phyloP scores from a whole-genome alignment of 225 moss, liverwort and hornwort genomes.

The Sphagnum tenellum region DNA sequence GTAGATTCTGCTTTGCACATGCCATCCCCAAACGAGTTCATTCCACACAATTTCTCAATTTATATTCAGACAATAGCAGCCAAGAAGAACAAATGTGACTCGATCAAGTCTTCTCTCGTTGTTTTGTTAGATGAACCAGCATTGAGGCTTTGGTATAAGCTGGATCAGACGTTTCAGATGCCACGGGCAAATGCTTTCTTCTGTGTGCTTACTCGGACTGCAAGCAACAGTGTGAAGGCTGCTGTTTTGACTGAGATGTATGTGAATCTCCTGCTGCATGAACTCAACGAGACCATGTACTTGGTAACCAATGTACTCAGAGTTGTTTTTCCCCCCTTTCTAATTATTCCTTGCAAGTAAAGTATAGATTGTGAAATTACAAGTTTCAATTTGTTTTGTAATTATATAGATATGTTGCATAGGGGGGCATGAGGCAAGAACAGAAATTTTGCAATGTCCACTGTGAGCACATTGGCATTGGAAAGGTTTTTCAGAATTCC shows the following conservation, averaged over 20 bases:
- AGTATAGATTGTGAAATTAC: constrained; percentile 1
- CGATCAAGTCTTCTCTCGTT: too few relatives aligned
- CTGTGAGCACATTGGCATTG: too few relatives aligned
- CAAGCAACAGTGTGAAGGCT: constrained; percentile 13
- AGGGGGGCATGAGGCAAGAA: not conserved
- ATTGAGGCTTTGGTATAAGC: constrained; percentile 36
- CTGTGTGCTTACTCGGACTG: constrained; percentile 26
- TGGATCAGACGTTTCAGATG: constrained; percentile 22
- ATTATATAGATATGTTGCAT: not conserved
- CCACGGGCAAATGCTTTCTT: constrained; percentile 26
- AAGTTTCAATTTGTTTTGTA: not conserved
- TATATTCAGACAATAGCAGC: constrained; percentile 18
- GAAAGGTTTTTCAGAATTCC: too few relatives aligned
- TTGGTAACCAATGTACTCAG: constrained; percentile 1
- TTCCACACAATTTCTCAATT: constrained; percentile 21
- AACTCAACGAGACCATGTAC: constrained; percentile 28
- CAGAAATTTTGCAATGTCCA: too few relatives aligned
- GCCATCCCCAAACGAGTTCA: constrained; percentile 36
- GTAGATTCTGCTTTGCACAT: constrained; percentile 29
- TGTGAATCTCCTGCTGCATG: constrained; percentile 8
- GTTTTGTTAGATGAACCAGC: constrained; percentile 34
- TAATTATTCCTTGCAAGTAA: constrained; percentile 7
- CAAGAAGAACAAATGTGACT: not conserved
- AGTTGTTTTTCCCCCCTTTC: not conserved
- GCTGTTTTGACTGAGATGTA: constrained; percentile 35